Evolutionary conservation across 2,329 filamentous ascomycete species (phyloP), one percentile per base, ranked within the genome.

Genomic region (Teratosphaeria nubilosa): DNA sequence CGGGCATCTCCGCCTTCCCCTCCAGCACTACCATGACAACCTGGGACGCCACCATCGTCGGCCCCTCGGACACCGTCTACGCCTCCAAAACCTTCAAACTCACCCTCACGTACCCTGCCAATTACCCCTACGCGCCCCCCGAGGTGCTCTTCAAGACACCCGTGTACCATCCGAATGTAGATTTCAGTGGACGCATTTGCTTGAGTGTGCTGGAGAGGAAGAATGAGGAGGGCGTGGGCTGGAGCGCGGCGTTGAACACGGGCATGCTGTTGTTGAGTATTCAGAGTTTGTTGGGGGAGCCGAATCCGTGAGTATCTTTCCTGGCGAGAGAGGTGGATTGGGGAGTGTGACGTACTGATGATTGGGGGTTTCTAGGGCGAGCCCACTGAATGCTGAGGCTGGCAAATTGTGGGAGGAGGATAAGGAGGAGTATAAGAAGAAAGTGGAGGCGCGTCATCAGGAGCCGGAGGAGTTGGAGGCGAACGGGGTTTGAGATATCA

Each of bases 151-250:
- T 96, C 85, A 95, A 91, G 79, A 99, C 95, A 6, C 94, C 94
- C 41, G 96, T 99, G 76, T 99, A 97, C 80, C 94, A 99, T 75
- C 94, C 94, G 56, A 99, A 99, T 69, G 90, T 99, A 67, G 94
- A 99, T 77, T 96, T 99, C 78, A 91, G 88, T 3, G 94, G 94
- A 48, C 84, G 94, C 58, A 99, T 99, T 75, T 99, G 94, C 74
- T 81, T 99, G 61, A 95, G 99, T 71, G 99, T 99, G 66, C 81
- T 99, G 64, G 97, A 96, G 81, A 64, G 64, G 22, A 69, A 61
- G 14, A 68, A 68, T 11, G 57, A 65, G 55, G 67, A 63, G 10
- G 68, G 65, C 22, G 69, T 70, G 60, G 94, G 97, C 75, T 99
- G 94, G 94, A 96, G 91, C 60, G 91, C 94, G 20, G 91, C 95